Base-by-base conservation (phyloP, 768 basidiomycete genomes). In the Kwoniella bestiolae region DNA sequence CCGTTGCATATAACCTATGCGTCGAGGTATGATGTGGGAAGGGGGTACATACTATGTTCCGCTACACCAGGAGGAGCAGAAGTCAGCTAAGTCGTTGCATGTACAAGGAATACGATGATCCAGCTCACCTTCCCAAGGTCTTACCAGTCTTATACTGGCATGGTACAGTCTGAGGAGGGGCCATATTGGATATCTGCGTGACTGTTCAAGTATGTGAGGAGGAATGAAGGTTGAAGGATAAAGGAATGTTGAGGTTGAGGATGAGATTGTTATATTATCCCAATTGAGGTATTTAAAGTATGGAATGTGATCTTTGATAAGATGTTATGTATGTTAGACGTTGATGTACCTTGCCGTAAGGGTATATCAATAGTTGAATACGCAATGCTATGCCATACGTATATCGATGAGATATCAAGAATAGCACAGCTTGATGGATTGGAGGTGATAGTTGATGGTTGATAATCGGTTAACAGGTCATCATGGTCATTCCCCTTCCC, bases 21-120 rank as follows among this genome's bases (percentile, higher is more conserved):
- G 14, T 18, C 31, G 44, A n/a, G n/a, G n/a, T n/a, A n/a, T n/a
- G n/a, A n/a, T n/a, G n/a, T 32, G 25, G 29, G 5, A 29, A 11
- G 21, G 1, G 18, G 12, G 11, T 32, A 61, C 75, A 57, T 28
- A 79, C 80, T 96, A 97, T 46, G 94, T 96, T 52, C 94, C 94
- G 76, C 90, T 93, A 76, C 90, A 92, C 44, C 90, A 87, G 41
- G 5, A 90, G 91, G 21, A 14, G n/a, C 35, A 44, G 6, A 32
- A 28, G 38, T 53, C 18, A 31, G 51, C 35, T 44, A 9, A 26
- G 31, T n/a, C n/a, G n/a, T n/a, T n/a, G n/a, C n/a, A 11, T 25
- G 3, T n/a, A 7, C 31, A n/a, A 28, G 28, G 18, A 14, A 6
- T n/a, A 18, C 23, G 35, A 57, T 45, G 58, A 12, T 16, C 0